A percentile compares a stretch with the other conserved stretches of the same genome.
Conservation (phyloP, 2,329 filamentous ascomycete genomes). For the Phialocephala subalpina region DNA sequence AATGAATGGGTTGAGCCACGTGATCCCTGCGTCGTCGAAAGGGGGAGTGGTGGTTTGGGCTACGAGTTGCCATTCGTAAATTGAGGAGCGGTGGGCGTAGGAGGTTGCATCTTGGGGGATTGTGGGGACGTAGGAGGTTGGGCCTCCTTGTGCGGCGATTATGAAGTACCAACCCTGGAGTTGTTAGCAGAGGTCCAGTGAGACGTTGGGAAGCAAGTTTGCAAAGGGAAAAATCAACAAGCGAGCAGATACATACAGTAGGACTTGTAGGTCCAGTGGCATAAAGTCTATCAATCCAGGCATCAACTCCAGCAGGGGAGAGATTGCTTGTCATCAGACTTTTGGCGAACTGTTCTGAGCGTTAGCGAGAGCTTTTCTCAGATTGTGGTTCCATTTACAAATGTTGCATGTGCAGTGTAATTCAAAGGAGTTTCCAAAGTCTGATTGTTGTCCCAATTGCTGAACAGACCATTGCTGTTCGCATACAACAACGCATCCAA, state of each 20-base stretch:
- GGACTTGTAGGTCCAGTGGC: constrained; percentile 3
- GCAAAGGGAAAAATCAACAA: too few species aligned
- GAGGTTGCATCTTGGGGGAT: constrained; percentile 19
- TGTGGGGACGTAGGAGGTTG: constrained; percentile 25
- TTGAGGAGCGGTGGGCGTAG: constrained; percentile 29
- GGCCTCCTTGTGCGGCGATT: constrained; percentile 30
- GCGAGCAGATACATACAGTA: constrained; percentile 11
- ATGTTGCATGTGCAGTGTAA: constrained; percentile 20
- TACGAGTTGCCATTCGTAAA: constrained; percentile 33
- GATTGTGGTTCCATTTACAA: neutral
- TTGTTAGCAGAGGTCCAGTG: neutral
- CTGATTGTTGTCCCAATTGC: constrained; percentile 15
- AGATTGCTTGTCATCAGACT: constrained; percentile 22
- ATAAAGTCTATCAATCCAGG: constrained; percentile 15
- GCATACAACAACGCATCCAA: constrained; percentile 21
- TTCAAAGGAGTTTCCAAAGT: constrained; percentile 16
- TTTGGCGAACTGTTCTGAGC: constrained; percentile 13
- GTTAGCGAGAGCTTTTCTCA: neutral
- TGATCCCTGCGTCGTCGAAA: constrained; percentile 6
- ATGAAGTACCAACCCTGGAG: constrained; percentile 28
- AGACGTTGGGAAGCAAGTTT: too few species aligned
- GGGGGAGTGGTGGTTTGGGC: constrained; percentile 20
- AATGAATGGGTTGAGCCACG: constrained; percentile 15
- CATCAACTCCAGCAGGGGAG: constrained; percentile 16
- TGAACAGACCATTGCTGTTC: constrained; percentile 22